Conservation (phyloP, 805 yeast species). For the Limtongia smithiae region DNA sequence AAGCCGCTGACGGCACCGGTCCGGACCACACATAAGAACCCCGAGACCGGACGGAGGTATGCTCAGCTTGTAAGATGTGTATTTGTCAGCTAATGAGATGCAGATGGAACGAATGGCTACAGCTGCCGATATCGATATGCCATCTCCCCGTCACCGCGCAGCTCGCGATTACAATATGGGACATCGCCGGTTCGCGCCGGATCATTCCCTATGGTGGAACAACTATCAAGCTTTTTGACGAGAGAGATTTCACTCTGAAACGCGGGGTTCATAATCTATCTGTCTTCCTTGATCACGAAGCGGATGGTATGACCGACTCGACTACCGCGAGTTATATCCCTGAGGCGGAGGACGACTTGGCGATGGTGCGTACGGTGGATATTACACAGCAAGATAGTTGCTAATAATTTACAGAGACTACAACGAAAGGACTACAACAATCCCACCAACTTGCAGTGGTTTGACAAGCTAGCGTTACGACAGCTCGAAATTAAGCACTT, state of each 20-base stretch:
- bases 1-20: constrained; percentile 50
- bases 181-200: constrained; percentile 52
- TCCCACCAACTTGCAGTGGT: constrained; percentile 60
- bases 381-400: too few relatives aligned
- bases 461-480: constrained; percentile 63
- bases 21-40: constrained; percentile 48
- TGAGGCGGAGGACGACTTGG: constrained; percentile 48
- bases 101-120: constrained; percentile 70
- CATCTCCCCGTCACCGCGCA: constrained; percentile 66
- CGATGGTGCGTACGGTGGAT: constrained; percentile 36
- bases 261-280: constrained; percentile 65
- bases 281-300: constrained; percentile 42
- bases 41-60: constrained; percentile 35
- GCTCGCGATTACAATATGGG: constrained; percentile 63
- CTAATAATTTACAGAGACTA: neutral
- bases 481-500: constrained; percentile 45
- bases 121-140: constrained; percentile 64
- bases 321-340: constrained; percentile 31
- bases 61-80: neutral
- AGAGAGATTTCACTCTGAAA: constrained; percentile 54
- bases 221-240: constrained; percentile 56
- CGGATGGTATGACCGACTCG: constrained; percentile 34
- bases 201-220: constrained; percentile 58
- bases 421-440: constrained; percentile 69
- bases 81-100: constrained; percentile 31